Conservation (phyloP, 192 early-diverging fungal genomes). For the Thoreauomyces humboldtii region DNA sequence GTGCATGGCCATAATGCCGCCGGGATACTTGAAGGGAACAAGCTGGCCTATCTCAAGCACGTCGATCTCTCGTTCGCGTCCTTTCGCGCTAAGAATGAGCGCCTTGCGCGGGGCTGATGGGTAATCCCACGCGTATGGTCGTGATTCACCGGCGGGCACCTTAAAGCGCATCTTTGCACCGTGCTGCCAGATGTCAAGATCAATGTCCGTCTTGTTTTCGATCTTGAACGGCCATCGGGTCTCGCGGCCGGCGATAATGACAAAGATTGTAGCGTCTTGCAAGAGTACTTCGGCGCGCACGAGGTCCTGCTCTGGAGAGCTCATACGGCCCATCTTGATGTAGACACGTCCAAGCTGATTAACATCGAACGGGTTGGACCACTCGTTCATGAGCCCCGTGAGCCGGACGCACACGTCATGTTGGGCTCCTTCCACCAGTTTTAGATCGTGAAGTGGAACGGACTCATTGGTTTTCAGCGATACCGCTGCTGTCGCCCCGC, state of each 20-base stretch:
- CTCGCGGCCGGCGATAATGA: conserved; percentile 73
- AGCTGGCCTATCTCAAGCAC: conserved; percentile 87
- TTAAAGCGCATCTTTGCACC: conserved; percentile 46
- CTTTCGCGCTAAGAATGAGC: conserved; percentile 74
- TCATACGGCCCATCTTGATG: conserved; percentile 68
- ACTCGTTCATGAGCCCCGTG: conserved; percentile 63
- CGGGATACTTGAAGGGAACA: conserved; percentile 73
- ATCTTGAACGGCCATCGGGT: conserved; percentile 88
- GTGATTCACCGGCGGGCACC: conserved; percentile 51
- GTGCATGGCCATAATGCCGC: conserved; percentile 39
- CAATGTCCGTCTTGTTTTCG: conserved; percentile 69
- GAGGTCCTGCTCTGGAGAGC: conserved; percentile 60
- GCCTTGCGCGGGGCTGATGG: conserved; percentile 71
- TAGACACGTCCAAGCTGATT: conserved; percentile 82
- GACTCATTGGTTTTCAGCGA: conserved; percentile 51
- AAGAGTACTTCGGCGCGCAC: conserved; percentile 80
- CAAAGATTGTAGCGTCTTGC: conserved; percentile 88
- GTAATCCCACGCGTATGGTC: conserved; percentile 89
- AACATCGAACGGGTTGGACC: conserved; percentile 79
- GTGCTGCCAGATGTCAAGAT: conserved; percentile 77
- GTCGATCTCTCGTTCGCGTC: conserved; percentile 74
- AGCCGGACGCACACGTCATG: conserved; percentile 68
- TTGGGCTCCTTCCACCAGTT: conserved; percentile 39
- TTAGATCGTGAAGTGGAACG: conserved; percentile 67
- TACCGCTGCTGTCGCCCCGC: conserved; percentile 42